Conservation (phyloP, 495 filamentous ascomycete species). For the Penicillium crystallinum region DNA sequence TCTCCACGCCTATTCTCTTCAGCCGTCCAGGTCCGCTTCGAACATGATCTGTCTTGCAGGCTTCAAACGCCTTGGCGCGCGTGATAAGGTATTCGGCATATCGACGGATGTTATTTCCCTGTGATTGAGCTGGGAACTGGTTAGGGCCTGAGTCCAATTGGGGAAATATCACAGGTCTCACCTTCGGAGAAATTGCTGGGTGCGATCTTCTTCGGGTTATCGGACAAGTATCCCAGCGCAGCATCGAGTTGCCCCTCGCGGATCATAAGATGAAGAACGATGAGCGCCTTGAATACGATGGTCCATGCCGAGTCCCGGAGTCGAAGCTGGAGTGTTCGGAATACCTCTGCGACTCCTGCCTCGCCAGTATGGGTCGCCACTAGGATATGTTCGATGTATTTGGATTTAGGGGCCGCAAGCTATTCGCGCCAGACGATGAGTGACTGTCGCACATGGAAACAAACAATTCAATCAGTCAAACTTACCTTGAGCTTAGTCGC, state of each 20-base stretch:
- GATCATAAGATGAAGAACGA: conserved; percentile 96
- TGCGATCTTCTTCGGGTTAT: conserved; percentile 76
- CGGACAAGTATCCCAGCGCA: conserved; percentile 78
- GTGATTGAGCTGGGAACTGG: conserved; percentile 64
- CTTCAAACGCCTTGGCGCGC: conserved; percentile 73
- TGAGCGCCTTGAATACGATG: conserved; percentile 89
- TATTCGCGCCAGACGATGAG: conserved; percentile 29
- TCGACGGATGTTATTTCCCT: conserved; percentile 89
- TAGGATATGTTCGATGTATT: conserved; percentile 98
- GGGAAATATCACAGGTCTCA: conserved; percentile 38
- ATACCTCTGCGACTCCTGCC: conserved; percentile 92
- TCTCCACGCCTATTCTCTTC: conserved; percentile 84
- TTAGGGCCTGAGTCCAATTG: conserved; percentile 11
- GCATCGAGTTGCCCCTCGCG: conserved; percentile 88
- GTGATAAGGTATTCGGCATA: conserved; percentile 84
- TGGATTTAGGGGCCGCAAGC: conserved; percentile 96
- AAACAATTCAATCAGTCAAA: neutral
- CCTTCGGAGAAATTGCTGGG: conserved; percentile 90
- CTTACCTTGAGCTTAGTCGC: conserved; percentile 89
- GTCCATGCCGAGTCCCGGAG: conserved; percentile 97
- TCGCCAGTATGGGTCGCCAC: conserved; percentile 93
- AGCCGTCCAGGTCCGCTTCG: conserved; percentile 74
- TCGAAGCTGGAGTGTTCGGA: conserved; percentile 80
- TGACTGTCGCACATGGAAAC: neutral
- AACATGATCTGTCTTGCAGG: conserved; percentile 87